Base-by-base conservation (phyloP, 2,329 filamentous ascomycete species). In the Clarireedia hainanense region DNA sequence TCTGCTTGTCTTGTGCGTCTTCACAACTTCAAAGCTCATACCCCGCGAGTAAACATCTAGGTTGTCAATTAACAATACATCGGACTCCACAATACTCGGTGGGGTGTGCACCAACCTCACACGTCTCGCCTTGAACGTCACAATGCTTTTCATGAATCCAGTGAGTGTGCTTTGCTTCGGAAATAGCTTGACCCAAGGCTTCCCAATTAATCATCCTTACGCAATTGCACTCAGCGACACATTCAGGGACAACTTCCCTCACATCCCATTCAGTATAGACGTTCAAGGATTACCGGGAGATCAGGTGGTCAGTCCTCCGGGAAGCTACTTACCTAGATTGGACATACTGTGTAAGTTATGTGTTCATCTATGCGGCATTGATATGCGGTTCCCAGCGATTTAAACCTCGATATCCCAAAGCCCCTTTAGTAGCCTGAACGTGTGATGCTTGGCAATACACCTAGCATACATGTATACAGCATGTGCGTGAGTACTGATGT, bases 131-230 rank as follows among this genome's bases (percentile, higher is more conserved):
- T 42, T 15, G 39, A 17, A 20, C n/a, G 40, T 10, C 34, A 61
- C 9, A 47, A 68, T 66, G 63, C 54, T 63, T 12, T 23, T 63
- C 6, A 23, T 47, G 2, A 58, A 59, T 27, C 57, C 62, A 7
- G 52, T 67, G n/a, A 58, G 56, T 23, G 61, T 67, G 39, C 60
- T 68, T 2, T 67, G 64, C 54, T 67, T 68, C 58, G 65, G 66
- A 27, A 64, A 67, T 52, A 66, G 64, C 43, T 76, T 87, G 47
- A 86, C 83, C 5, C 74, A 73, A 12, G 84, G 84, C 43, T 84
- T 73, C 20, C 50, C 69, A 14, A 24, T 67, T 4, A 72, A 71
- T 46, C 74, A 80, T 57, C 81, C 84, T 0, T 87, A 86, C 70
- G 73, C 74, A 5, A 63, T 67, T 24, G 72, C 71, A 55, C 71